Base-by-base conservation (phyloP, 164 flowering plant species). In the Nelumbo lutea region DNA sequence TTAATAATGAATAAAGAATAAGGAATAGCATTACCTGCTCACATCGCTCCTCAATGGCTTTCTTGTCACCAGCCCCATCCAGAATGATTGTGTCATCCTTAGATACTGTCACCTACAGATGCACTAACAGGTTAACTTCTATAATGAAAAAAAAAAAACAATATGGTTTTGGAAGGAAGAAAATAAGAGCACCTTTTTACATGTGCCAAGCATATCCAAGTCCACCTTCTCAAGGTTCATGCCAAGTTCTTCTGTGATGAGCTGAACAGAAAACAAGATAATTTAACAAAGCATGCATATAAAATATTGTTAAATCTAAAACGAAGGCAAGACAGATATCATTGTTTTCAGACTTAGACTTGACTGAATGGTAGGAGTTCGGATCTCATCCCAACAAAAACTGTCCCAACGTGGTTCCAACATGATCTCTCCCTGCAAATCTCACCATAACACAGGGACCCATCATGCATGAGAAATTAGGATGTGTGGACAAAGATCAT, bases 221-320 rank as follows among this genome's bases (percentile, higher is more conserved):
- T 83, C 90, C 56, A 88, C 86, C 76, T 90, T 88, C 15, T 93
- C 96, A 42, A 93, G 86, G 70, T 89, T 85, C 90, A 89, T 67
- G 41, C 98, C 98, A 53, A 90, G 91, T 56, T 93, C 98, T 64
- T 93, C 98, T 38, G 87, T 89, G 56, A 93, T 84, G 50, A 90
- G 75, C 98, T 93, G 42, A 63, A 78, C 48, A 64, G 5, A 66
- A 65, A 63, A 64, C 47, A n/a, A 38, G 59, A 14, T 46, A 13
- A 3, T 13, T 50, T 13, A 50, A 50, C 53, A 50, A 50, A 50
- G 53, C 8, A 13, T 50, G 8, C 53, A 8, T 50, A 13, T 2
- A 9, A 27, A 27, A 27, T 27, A 27, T 27, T 27, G 27, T 27
- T 41, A 8, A 42, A 45, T 27, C 27, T 4, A 53, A 46, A 53